A percentile compares a stretch with the other conserved stretches of the same genome.
Evolutionary conservation across 139 green algal genomes (phyloP).

Genomic region (Chlorokybus atmophyticus): DNA sequence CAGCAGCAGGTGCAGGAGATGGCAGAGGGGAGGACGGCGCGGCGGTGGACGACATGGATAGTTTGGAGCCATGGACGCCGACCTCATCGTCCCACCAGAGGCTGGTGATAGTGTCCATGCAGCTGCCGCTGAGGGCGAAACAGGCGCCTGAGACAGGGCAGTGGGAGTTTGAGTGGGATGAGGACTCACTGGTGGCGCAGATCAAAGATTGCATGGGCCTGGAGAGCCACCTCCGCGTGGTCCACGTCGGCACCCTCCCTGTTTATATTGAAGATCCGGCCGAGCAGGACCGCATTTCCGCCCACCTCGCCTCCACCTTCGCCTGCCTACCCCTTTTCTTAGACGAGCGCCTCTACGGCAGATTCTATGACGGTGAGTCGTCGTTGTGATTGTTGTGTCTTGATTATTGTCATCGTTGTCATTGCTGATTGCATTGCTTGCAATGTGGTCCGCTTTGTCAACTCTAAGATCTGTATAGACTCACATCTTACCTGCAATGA

Average conservation of each 20-base stretch:
- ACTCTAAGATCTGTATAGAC: no score
- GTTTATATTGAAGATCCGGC: not conserved
- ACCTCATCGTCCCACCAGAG: constrained; percentile 33
- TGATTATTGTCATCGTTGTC: constrained; percentile 9
- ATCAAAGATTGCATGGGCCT: constrained; percentile 48
- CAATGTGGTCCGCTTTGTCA: no score
- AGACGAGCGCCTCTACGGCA: no score
- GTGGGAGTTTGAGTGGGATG: constrained; percentile 86
- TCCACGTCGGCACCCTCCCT: constrained; percentile 24
- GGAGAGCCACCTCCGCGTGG: constrained; percentile 5
- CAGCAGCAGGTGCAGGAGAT: no score
- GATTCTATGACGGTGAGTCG: constrained; percentile 6
- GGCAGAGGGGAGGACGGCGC: not conserved
- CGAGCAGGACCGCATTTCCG: not conserved
- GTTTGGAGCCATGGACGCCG: not conserved
- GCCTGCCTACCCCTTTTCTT: not conserved
- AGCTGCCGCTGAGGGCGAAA: constrained; percentile 63
- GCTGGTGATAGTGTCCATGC: constrained; percentile 82
- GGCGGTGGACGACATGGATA: not conserved
- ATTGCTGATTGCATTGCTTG: not conserved
- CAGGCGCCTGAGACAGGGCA: constrained; percentile 12
- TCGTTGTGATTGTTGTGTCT: constrained; percentile 1
- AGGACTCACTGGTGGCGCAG: constrained; percentile 83
- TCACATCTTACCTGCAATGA: no score
- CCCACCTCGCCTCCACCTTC: not conserved